Evolutionary conservation across 2,329 filamentous ascomycete genomes (phyloP), one percentile per base, ranked within the genome.

Genomic region (Exophiala sideris): DNA sequence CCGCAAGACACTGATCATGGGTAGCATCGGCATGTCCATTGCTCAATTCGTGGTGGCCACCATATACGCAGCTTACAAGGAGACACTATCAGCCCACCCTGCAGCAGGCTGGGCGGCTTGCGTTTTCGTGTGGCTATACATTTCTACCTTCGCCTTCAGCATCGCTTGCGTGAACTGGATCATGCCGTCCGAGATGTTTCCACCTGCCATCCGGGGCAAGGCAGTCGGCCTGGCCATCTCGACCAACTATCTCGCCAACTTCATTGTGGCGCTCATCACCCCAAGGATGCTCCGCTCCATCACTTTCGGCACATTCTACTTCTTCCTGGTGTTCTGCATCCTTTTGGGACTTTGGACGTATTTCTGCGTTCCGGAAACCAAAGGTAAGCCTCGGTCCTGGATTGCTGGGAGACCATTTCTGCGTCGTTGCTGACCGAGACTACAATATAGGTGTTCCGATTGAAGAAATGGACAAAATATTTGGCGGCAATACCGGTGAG

Each of bases 1-100:
- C 3, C 71, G 69, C 57, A 64, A 65, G 20, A 65, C 71, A 18
- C 59, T 75, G 2, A 67, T 72, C n/a, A 63, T 63, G 1, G 72
- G 87, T 9, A 85, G 84, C 0, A 73, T 88, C n/a, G 86, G 85
- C 6, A 89, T 89, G 85, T 82, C 77, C 0, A 73, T 76, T 3
- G 88, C 82, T 62, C 86, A 89, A 65, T 79, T 89, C 59, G 84
- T 89, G 62, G 84, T 89, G 50, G 85, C 85, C 1, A 76, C 81
- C 32, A 86, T 90, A 54, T 77, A 85, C 3, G 87, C 82, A 24
- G 81, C 76, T 56, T 83, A 85, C 64, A 71, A 81, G 11, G 65
- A 81, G 58, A 69, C 75, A 2, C 90, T 85, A 75, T 65, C 69
- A 0, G 64, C 72, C 0, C 78, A 89, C 58, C 63, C 67, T 8